Conservation (phyloP, 495 filamentous ascomycete species). For the Penicillium cosmopolitanum region DNA sequence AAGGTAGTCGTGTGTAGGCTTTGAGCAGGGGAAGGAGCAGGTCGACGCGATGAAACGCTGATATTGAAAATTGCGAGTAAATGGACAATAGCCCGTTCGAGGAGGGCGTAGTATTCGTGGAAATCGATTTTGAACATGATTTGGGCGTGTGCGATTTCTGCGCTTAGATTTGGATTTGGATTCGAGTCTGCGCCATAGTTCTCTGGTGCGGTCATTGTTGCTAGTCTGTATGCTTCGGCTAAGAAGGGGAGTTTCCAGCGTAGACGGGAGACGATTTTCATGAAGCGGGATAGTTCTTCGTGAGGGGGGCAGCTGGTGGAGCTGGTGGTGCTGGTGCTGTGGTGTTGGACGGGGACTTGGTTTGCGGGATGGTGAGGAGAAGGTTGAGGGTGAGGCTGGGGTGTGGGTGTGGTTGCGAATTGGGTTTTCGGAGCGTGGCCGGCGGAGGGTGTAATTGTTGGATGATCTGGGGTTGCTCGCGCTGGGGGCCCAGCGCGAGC, state of each 20-base stretch:
- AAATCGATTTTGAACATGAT: slow-evolving; percentile 75
- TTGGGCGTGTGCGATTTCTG: slow-evolving; percentile 42
- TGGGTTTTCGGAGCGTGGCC: slow-evolving; percentile 18
- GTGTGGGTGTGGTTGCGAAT: neutral
- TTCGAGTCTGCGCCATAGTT: neutral
- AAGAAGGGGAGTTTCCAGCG: slow-evolving; percentile 65
- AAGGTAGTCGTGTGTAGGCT: no score
- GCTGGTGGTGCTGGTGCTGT: neutral
- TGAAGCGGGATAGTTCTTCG: slow-evolving; percentile 55
- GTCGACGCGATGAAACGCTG: slow-evolving; percentile 31
- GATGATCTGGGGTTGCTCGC: slow-evolving; percentile 1
- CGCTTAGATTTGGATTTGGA: neutral
- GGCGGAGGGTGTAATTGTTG: slow-evolving; percentile 4
- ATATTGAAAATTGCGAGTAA: slow-evolving; percentile 61
- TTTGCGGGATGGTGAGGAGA: slow-evolving; percentile 18
- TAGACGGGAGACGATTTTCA: slow-evolving; percentile 59
- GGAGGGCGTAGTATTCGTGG: slow-evolving; percentile 68
- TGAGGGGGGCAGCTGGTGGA: slow-evolving; percentile 39
- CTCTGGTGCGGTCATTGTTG: slow-evolving; percentile 32
- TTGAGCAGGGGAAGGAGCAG: no score
- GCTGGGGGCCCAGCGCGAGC: slow-evolving; percentile 37
- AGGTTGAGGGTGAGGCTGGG: neutral
- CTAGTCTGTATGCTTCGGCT: slow-evolving; percentile 53
- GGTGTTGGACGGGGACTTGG: neutral
- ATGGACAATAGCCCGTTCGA: slow-evolving; percentile 66